These are phyloP conservation scores for Mycena galericulata DNA, from an alignment of 768 basidiomycete genomes.

Conservation along the genomic window DNA sequence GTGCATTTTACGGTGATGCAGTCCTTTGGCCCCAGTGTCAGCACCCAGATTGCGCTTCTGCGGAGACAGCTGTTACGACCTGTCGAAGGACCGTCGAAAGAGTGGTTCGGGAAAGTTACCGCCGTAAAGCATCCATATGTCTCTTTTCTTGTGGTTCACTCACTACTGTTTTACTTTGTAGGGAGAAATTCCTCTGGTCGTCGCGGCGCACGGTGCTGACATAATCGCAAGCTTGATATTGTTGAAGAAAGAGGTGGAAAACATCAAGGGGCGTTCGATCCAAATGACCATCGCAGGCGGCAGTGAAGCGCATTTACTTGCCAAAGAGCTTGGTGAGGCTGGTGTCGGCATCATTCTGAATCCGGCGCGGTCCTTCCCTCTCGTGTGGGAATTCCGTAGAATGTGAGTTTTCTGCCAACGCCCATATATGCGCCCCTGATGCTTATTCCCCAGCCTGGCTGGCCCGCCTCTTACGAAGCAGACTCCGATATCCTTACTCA, in stretches of 20 bases:
- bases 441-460: conserved; percentile 58
- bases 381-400: too few species aligned
- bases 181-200: conserved; percentile 82
- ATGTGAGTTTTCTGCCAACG: too few species aligned
- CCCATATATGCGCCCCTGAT: too few species aligned
- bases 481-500: conserved; percentile 67
- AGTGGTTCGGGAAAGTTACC: conserved; percentile 61
- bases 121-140: too few species aligned
- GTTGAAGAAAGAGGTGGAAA: too few species aligned
- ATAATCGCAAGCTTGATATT: too few species aligned
- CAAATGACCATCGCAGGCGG: too few species aligned
- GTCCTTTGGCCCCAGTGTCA: conserved; percentile 68
- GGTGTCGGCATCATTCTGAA: too few species aligned
- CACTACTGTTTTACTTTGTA: conserved; percentile 43
- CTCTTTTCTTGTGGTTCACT: neutral
- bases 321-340: too few species aligned
- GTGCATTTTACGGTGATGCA: conserved; percentile 75
- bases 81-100: conserved; percentile 49
- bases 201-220: conserved; percentile 84
- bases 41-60: conserved; percentile 84
- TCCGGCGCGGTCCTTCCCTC: too few species aligned
- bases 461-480: conserved; percentile 77
- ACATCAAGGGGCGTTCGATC: too few species aligned
- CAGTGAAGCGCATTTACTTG: too few species aligned
- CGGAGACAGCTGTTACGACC: conserved; percentile 70